These are phyloP conservation scores for Agapanthus africanus DNA, from an alignment of 106 monocot genomes.

Conservation along the genomic window DNA sequence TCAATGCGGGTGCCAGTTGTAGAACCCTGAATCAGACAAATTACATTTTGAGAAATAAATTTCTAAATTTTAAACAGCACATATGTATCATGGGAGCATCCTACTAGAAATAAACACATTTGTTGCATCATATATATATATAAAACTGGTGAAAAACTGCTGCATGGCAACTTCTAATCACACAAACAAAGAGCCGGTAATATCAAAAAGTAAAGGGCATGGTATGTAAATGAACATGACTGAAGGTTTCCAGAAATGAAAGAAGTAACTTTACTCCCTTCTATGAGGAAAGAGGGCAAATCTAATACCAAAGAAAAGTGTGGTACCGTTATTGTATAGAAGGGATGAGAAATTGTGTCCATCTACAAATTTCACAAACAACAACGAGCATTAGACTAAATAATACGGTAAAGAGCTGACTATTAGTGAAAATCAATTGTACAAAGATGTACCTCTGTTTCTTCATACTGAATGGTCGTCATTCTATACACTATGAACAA, in stretches of 20 bases:
- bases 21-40: constrained; percentile 27
- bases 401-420: not conserved
- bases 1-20: constrained; percentile 24
- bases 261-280: not conserved
- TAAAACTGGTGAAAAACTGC: not conserved
- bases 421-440: not conserved
- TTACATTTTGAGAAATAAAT: not conserved
- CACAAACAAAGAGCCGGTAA: constrained; percentile 1
- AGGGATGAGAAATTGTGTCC: constrained; percentile 45
- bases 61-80: not conserved
- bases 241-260: too few species aligned
- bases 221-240: not conserved
- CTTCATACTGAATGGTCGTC: constrained; percentile 46
- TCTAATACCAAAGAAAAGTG: not conserved
- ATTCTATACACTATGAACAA: constrained; percentile 49
- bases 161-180: not conserved
- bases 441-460: constrained; percentile 39
- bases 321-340: constrained; percentile 52
- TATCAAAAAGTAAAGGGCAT: not conserved
- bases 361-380: constrained; percentile 28
- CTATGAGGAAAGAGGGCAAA: not conserved
- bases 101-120: not conserved
- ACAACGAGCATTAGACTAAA: constrained; percentile 1
- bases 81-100: not conserved
- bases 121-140: not conserved